Base-by-base conservation (phyloP, 2,329 filamentous ascomycete species). In the Coniella vitis region DNA sequence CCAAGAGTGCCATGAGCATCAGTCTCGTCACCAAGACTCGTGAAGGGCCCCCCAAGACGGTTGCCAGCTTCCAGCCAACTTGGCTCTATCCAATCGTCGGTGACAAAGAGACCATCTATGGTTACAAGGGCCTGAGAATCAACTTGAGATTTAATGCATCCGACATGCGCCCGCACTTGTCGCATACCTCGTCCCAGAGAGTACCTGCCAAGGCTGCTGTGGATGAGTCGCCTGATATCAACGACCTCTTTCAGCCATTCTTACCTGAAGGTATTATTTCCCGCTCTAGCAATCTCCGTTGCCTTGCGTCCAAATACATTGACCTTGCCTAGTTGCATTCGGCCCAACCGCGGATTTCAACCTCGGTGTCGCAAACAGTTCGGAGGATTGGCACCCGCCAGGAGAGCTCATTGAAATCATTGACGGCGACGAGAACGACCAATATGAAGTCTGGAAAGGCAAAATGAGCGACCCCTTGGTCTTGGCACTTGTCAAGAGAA, bases 11-110 rank as follows among this genome's bases (percentile, higher is more conserved):
- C 49, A 63, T 86, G 57, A 71, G 69, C 46, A 74, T 89, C 58
- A 79, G 77, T 45, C 72, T 87, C 32, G 68, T 79, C 16, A 69
- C 71, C 36, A 72, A 77, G 10, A 66, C 71, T 5, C 65, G 70
- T 16, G 66, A 67, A 7, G 71, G 72, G 7, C 7, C 17, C 20
- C 61, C 77, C 43, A 79, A 78, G 58, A 78, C 75, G 29, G 69
- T 84, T 57, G 75, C 78, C 21, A 77, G 79, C 22, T 97, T 98
- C 66, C 76, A 87, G 53, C 94, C 93, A 0, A 79, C 80, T 61
- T 94, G 90, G 65, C 96, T 91, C 16, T 95, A 97, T 66, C 74
- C 88, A 1, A 86, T 98, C 55, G 96, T 97, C 58, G 89, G 89
- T 60, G 86, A 97, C n/a, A 84, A 93, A 8, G 90, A 98, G 66